Evolutionary conservation across 768 basidiomycete species (phyloP).

Genomic region (Tricholoma bakamatsutake): DNA sequence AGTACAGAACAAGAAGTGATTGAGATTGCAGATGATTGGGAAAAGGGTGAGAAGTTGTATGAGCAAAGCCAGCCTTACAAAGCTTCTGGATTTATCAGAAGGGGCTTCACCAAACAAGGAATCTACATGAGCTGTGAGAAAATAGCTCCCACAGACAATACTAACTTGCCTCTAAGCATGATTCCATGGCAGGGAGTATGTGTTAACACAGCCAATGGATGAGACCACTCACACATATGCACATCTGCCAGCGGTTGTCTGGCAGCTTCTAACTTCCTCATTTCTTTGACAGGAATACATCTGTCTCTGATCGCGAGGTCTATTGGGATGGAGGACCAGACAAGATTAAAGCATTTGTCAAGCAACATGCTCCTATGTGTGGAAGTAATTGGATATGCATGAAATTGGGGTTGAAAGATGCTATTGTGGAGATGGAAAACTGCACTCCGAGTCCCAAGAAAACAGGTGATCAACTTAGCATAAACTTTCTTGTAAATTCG

Average conservation of each 20-base stretch:
- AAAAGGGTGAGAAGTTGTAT: not conserved
- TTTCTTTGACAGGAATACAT: not conserved
- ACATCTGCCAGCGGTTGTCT: not conserved
- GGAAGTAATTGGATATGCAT: not conserved
- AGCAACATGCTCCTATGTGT: not conserved
- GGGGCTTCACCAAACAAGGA: not conserved
- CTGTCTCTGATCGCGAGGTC: not conserved
- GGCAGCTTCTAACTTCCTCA: not conserved
- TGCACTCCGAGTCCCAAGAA: not conserved
- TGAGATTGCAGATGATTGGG: not conserved
- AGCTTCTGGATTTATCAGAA: not conserved
- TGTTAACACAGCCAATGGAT: slow-evolving; percentile 4
- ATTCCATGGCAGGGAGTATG: not conserved
- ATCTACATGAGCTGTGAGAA: not conserved
- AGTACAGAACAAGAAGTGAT: not conserved
- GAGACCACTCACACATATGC: slow-evolving; percentile 10
- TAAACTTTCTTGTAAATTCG: not conserved
- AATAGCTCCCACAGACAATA: not conserved
- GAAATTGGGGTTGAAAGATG: not conserved
- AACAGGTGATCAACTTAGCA: not conserved
- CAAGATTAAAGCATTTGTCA: not conserved
- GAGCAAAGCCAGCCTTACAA: not conserved
- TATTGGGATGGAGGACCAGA: too few species aligned
- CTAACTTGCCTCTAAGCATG: not conserved
- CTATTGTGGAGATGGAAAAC: not conserved